Evolutionary conservation across 805 yeast genomes (phyloP).

Genomic region (Barnettozyma californica): DNA sequence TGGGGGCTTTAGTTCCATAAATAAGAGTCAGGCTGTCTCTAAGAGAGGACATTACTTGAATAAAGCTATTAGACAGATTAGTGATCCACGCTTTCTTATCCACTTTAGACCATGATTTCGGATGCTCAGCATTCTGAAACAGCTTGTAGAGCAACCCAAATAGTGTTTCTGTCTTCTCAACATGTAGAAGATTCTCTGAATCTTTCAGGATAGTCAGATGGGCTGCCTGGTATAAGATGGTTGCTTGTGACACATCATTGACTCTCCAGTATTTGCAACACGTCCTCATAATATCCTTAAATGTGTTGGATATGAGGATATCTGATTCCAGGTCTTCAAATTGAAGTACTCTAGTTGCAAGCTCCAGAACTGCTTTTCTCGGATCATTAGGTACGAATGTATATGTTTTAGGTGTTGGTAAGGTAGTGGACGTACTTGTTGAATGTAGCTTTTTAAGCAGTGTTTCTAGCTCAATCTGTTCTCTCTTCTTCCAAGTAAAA

Average conservation of each 20-base stretch:
- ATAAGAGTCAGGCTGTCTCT: constrained; percentile 37
- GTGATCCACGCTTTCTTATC: constrained; percentile 49
- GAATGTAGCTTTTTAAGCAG: constrained; percentile 21
- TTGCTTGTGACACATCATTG: constrained; percentile 42
- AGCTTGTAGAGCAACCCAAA: constrained; percentile 28
- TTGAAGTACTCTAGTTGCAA: constrained; percentile 40
- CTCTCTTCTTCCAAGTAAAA: constrained; percentile 37
- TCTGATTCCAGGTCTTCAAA: constrained; percentile 26
- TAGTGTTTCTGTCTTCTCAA: constrained; percentile 28
- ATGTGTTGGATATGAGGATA: constrained; percentile 35
- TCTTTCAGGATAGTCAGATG: constrained; percentile 30
- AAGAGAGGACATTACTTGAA: constrained; percentile 41
- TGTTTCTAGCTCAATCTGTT: constrained; percentile 27
- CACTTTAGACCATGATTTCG: constrained; percentile 33
- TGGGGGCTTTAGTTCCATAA: constrained; percentile 45
- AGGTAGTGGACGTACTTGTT: background rate
- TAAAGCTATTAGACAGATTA: constrained; percentile 40
- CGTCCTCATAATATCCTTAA: constrained; percentile 37
- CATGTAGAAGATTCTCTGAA: constrained; percentile 26
- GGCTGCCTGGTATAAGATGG: constrained; percentile 46
- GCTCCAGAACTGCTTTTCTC: constrained; percentile 33
- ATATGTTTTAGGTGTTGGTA: background rate
- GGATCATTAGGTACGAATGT: constrained; percentile 38
- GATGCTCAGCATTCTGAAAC: constrained; percentile 22
- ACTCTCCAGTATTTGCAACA: constrained; percentile 58